phyloP scores from a whole-genome alignment of 768 basidiomycete genomes.

The Pleurotus salmoneostramineus region DNA sequence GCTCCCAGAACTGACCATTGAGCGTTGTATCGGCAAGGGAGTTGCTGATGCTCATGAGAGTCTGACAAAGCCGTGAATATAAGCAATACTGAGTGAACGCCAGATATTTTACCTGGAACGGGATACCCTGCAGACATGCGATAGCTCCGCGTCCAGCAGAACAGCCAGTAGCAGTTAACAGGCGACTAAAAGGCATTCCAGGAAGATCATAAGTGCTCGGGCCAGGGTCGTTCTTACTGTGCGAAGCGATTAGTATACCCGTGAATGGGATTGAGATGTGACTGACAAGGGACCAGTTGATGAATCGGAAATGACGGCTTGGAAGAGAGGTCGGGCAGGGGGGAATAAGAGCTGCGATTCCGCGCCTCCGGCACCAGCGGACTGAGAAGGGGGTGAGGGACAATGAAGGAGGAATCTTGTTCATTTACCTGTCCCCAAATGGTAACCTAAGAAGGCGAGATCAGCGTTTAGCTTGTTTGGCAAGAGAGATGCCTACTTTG shows the following conservation, averaged over 20 bases:
- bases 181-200: slow-evolving; percentile 44
- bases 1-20: slow-evolving; percentile 56
- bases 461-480: no score
- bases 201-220: slow-evolving; percentile 45
- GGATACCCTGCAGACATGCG: slow-evolving; percentile 39
- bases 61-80: slow-evolving; percentile 26
- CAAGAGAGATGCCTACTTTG: slow-evolving; percentile 28
- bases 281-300: slow-evolving; percentile 52
- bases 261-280: not conserved
- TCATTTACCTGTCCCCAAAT: slow-evolving; percentile 50
- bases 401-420: not conserved
- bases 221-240: slow-evolving; percentile 47
- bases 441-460: slow-evolving; percentile 30
- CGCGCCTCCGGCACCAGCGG: slow-evolving; percentile 48
- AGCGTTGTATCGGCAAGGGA: slow-evolving; percentile 38
- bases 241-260: not conserved
- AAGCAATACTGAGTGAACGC: not conserved
- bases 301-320: slow-evolving; percentile 50
- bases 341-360: slow-evolving; percentile 46
- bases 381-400: slow-evolving; percentile 23
- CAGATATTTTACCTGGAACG: slow-evolving; percentile 32
- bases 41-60: slow-evolving; percentile 44
- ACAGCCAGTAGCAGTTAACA: slow-evolving; percentile 44
- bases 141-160: slow-evolving; percentile 31
- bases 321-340: slow-evolving; percentile 32